Evolutionary conservation across 495 filamentous ascomycete genomes (phyloP).

Genomic region (Neurospora sp.): DNA sequence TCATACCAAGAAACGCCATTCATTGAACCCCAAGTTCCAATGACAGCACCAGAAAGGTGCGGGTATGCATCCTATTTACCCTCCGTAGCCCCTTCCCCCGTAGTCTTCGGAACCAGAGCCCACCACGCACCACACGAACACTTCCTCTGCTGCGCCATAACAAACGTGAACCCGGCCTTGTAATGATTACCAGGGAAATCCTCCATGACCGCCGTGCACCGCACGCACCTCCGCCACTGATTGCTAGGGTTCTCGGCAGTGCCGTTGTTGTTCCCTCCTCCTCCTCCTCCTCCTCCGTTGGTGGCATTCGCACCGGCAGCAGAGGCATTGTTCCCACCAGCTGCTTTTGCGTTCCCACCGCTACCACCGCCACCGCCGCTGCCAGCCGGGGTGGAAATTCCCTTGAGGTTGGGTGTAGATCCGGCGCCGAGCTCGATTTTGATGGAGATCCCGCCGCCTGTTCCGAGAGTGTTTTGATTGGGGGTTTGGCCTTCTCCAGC

Average conservation of each 20-base stretch:
- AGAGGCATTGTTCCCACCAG: neutral
- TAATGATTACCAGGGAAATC: constrained; percentile 30
- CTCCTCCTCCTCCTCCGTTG: neutral
- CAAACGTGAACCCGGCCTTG: constrained; percentile 35
- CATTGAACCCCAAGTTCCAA: neutral
- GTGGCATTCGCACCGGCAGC: neutral
- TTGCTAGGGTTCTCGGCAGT: constrained; percentile 2
- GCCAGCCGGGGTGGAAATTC: neutral
- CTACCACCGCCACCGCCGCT: neutral
- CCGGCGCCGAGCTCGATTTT: neutral
- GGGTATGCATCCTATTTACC: neutral
- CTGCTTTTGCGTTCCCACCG: neutral
- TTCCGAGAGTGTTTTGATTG: neutral
- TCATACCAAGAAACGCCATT: neutral
- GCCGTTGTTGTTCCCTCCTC: neutral
- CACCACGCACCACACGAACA: constrained; percentile 44
- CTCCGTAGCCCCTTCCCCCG: neutral
- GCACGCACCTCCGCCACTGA: constrained; percentile 46
- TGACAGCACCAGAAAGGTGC: neutral
- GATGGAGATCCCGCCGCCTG: neutral
- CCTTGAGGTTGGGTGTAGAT: neutral
- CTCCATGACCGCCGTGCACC: constrained; percentile 56
- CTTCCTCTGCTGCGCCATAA: constrained; percentile 40
- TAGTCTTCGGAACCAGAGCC: constrained; percentile 24
- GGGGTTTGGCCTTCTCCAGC: neutral